Evolutionary conservation across 139 green algal genomes (phyloP), one percentile per base, ranked within the genome.

Genomic region (Chlorella sp.): DNA sequence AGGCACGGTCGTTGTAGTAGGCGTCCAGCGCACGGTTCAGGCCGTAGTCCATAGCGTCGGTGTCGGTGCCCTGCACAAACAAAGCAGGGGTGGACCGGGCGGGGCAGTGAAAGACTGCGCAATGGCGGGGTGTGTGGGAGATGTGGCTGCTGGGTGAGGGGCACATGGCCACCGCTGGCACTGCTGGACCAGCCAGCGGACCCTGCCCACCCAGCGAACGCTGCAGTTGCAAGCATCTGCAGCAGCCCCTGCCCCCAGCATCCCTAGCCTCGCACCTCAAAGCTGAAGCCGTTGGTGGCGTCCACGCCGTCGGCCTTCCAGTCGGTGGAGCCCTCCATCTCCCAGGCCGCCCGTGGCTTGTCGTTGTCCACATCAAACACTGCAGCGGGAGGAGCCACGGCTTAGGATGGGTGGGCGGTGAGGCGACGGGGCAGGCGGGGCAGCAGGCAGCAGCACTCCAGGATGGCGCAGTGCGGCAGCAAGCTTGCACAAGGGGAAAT

Each of bases 31-130:
- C 81, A 22, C 81, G 86, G 91, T 99, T 98, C 19, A 99, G 88
- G 0, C 93, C 97, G 72, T 97, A 98, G 88, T 99, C 97, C 84
- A 99, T 81, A 46, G 92, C 96, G 3, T 85, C 88, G 0, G 87
- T 90, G 86, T 99, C 96, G 1, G 94, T 95, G 81, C 95, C 93
- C 83, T 95, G 87, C 67, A 77, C 78, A 41, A n/a, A n/a, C n/a
- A 83, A 54, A 73, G 90, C 81, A 11, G n/a, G 56, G 38, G 56
- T 8, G 76, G 24, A 3, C 30, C 34, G 46, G 46, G 30, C 17
- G 43, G 46, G 32, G 34, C 67, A 73, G 36, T 73, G 65, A 7
- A 11, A 16, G 34, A 3, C 26, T 73, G 60, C n/a, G n/a, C n/a
- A n/a, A n/a, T n/a, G n/a, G n/a, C n/a, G n/a, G n/a, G n/a, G n/a